Evolutionary conservation across 192 early-diverging fungal genomes (phyloP), one percentile per base, ranked within the genome.

Genomic region (Rhizophlyctis rosea): DNA sequence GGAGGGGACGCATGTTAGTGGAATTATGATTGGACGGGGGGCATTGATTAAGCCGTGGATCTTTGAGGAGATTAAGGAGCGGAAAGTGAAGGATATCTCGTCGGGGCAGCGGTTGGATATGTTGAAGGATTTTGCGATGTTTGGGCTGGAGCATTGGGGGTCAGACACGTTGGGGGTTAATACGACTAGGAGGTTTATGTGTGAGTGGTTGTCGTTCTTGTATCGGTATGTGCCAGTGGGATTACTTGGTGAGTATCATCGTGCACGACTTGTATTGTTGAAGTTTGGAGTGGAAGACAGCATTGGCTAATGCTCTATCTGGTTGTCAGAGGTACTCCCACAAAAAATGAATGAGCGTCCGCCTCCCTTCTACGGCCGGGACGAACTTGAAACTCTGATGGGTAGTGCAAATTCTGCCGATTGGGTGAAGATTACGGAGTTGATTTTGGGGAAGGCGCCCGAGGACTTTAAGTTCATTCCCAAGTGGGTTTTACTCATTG

Each of bases 11-110:
- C 27, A 48, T 14, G 51, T 55, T 18, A 90, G 92, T 62, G 94
- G 93, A 4, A 70, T 92, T 18, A 94, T 98, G 94, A 87, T 98
- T 61, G 95, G 88, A 3, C 83, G 95, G 25, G 91, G 91, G 3
- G 93, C 91, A 3, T 73, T 95, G 52, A 92, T 97, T 64, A 98
- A 98, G 79, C 96, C 96, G 3, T 98, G 96, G 96, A 82, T 98
- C 1, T 98, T 98, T 72, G 84, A 81, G 2, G 96, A 98, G 67
- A 96, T 98, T 62, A 86, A 90, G 59, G 85, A 89, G 34, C 83
- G 87, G 49, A 73, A 83, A 16, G 81, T 92, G 55, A 96, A 89
- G 86, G 96, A 98, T 64, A 98, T 98, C 57, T 87, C 87, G 29
- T 82, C 91, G 0, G 59, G 73, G 3, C 95, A 98, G 77, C 88